Evolutionary conservation across 1,139 yeast species (phyloP).

Genomic region (Candida albicans): DNA sequence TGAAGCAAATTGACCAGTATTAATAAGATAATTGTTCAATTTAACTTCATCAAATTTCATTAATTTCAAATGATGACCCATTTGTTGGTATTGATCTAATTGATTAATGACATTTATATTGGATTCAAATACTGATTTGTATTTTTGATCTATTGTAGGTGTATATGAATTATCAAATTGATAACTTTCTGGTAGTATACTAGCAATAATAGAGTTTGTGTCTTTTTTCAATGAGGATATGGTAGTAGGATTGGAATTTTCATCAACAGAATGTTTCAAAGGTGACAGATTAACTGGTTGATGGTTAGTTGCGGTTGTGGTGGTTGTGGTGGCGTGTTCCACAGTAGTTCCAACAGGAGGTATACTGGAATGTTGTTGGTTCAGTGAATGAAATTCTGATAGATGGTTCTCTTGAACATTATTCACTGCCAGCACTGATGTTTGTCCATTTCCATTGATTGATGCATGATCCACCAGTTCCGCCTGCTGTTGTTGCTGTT

Average conservation of each 20-base stretch:
- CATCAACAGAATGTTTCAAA: conserved; percentile 1
- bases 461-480: neutral
- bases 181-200: conserved; percentile 8
- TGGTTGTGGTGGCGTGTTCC: neutral
- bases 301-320: neutral
- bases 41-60: conserved; percentile 30
- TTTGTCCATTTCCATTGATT: neutral
- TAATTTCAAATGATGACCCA: conserved; percentile 27
- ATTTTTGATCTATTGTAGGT: conserved; percentile 13
- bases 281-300: conserved; percentile 1
- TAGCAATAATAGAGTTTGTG: conserved; percentile 9
- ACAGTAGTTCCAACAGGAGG: neutral
- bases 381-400: too few relatives aligned
- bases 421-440: too few relatives aligned
- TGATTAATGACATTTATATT: conserved; percentile 27
- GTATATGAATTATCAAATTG: neutral
- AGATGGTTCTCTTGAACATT: too few relatives aligned
- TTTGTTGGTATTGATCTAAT: conserved; percentile 29
- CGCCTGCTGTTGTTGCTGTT: conserved; percentile 2
- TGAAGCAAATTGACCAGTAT: conserved; percentile 28
- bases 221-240: neutral
- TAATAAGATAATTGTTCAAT: conserved; percentile 25
- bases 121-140: conserved; percentile 22
- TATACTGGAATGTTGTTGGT: neutral
- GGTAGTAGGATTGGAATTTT: neutral